phyloP scores from a whole-genome alignment of 805 yeast species.

The Debaryomyces hansenii region DNA sequence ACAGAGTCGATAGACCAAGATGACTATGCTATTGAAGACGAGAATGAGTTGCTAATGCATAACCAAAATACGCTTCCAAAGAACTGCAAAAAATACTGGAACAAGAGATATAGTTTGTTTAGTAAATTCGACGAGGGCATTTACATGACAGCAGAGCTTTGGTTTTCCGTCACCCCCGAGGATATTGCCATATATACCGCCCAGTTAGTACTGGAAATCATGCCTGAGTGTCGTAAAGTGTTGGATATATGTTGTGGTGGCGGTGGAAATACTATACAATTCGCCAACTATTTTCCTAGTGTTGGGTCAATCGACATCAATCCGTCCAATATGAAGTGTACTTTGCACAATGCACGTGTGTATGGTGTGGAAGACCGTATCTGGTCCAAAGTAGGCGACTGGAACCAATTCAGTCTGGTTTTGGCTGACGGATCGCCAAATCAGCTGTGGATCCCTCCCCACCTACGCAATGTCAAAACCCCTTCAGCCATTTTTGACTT shows the following conservation, averaged over 20 bases:
- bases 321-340: conserved; percentile 60
- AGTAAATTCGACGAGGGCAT: conserved; percentile 66
- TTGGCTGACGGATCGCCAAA: conserved; percentile 10
- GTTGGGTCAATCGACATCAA: conserved; percentile 67
- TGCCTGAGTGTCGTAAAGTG: conserved; percentile 48
- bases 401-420: conserved; percentile 30
- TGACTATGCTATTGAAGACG: conserved; percentile 10
- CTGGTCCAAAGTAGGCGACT: conserved; percentile 51
- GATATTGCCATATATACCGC: conserved; percentile 61
- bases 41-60: conserved; percentile 38
- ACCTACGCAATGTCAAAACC: conserved; percentile 13
- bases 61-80: conserved; percentile 39
- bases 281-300: conserved; percentile 56
- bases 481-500: conserved; percentile 43
- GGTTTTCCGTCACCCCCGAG: conserved; percentile 92
- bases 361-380: conserved; percentile 59
- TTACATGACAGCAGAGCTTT: conserved; percentile 65
- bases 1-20: neutral
- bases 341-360: conserved; percentile 61
- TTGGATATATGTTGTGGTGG: conserved; percentile 84
- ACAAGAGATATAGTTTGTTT: conserved; percentile 59
- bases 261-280: conserved; percentile 82
- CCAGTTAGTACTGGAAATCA: conserved; percentile 48
- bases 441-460: conserved; percentile 34
- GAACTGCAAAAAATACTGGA: conserved; percentile 57